Evolutionary conservation across 2,329 filamentous ascomycete genomes (phyloP).

Genomic region (Aureobasidium sp.): DNA sequence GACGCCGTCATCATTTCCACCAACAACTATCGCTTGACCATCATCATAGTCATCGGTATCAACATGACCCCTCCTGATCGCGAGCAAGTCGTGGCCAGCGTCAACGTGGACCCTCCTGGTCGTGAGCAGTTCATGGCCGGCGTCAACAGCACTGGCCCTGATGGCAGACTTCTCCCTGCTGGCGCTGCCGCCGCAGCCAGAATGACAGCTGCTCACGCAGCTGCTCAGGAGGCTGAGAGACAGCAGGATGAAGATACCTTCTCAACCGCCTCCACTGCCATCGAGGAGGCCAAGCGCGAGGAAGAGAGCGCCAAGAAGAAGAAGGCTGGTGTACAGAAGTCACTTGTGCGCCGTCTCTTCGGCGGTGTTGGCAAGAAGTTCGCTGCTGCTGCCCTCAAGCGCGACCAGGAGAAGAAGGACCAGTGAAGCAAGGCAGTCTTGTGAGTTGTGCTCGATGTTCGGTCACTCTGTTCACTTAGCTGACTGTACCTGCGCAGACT

Average conservation of each 20-base stretch:
- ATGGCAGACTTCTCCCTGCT: background rate
- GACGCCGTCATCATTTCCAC: background rate
- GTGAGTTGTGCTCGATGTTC: background rate
- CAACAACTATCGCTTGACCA: background rate
- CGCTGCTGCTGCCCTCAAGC: background rate
- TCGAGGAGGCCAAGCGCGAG: background rate
- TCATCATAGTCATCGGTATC: background rate
- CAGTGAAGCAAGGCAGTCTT: background rate
- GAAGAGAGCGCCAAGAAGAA: background rate
- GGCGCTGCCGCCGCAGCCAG: background rate
- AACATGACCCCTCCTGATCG: background rate
- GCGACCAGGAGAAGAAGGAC: background rate
- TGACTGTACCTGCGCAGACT: background rate
- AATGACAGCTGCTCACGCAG: background rate
- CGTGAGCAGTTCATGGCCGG: background rate
- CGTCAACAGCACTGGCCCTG: background rate
- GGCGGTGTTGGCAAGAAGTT: background rate
- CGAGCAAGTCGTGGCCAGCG: no score
- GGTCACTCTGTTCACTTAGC: background rate
- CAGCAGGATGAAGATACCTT: background rate
- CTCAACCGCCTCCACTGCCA: background rate
- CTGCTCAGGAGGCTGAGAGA: background rate
- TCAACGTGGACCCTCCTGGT: background rate
- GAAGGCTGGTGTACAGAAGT: background rate
- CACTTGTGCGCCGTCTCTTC: background rate